Percentiles rank a stretch among this genome's conserved stretches.
Evolutionary conservation across 1,139 yeast species (phyloP).

Genomic region (Magnusiomyces fungicola): DNA sequence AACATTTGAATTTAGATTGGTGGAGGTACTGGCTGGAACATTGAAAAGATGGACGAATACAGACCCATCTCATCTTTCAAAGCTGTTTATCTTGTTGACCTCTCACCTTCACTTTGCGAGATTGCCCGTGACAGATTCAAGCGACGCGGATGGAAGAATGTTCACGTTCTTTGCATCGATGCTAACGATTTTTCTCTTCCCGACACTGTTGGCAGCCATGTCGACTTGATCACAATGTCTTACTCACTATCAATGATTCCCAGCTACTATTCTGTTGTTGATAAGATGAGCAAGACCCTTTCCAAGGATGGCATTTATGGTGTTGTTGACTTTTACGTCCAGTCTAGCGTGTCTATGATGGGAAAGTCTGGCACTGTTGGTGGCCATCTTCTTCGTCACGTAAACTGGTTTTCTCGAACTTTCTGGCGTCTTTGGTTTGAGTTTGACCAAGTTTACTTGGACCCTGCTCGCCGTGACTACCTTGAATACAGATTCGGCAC

Average conservation of each 20-base stretch:
- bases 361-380: conserved; percentile 74
- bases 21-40: conserved; percentile 80
- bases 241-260: conserved; percentile 84
- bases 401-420: conserved; percentile 68
- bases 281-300: conserved; percentile 51
- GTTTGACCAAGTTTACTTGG: conserved; percentile 71
- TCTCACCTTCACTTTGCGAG: conserved; percentile 68
- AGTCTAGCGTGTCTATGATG: conserved; percentile 52
- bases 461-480: conserved; percentile 74
- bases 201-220: conserved; percentile 21
- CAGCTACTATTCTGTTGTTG: conserved; percentile 71
- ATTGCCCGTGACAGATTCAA: conserved; percentile 57
- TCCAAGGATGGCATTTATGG: conserved; percentile 54
- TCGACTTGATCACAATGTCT: conserved; percentile 64
- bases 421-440: conserved; percentile 89
- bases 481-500: conserved; percentile 78
- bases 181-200: conserved; percentile 59
- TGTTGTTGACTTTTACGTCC: conserved; percentile 76
- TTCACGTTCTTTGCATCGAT: conserved; percentile 63
- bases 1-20: conserved; percentile 40
- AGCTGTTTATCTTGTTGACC: conserved; percentile 64
- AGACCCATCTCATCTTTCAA: conserved; percentile 48
- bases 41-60: conserved; percentile 61
- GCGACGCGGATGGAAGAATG: conserved; percentile 52
- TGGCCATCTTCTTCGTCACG: conserved; percentile 61